Evolutionary conservation across 1,284 basidiomycete genomes (phyloP).

Genomic region (Mycena citricolor): DNA sequence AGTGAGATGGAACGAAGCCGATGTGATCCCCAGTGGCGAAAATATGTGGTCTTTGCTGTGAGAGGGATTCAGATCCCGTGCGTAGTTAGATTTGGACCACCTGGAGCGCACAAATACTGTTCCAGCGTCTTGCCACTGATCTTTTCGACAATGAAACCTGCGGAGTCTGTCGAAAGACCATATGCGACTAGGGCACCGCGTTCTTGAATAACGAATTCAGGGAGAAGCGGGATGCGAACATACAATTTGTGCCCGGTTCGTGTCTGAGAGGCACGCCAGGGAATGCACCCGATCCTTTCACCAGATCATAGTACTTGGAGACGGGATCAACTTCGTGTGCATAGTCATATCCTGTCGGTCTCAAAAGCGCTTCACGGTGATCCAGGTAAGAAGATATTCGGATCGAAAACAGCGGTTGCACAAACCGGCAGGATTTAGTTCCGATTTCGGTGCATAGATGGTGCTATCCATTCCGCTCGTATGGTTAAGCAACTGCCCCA

Average conservation of each 20-base stretch:
- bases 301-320: too few relatives aligned
- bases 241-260: slow-evolving; percentile 16
- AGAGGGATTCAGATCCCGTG: neutral
- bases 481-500: slow-evolving; percentile 27
- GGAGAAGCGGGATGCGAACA: neutral
- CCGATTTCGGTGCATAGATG: slow-evolving; percentile 13
- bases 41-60: slow-evolving; percentile 16
- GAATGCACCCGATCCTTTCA: too few relatives aligned
- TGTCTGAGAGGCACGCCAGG: slow-evolving; percentile 7
- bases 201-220: neutral
- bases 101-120: slow-evolving; percentile 13
- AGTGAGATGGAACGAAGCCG: slow-evolving; percentile 10
- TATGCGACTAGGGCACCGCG: slow-evolving; percentile 8
- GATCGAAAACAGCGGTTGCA: neutral
- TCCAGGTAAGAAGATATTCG: too few relatives aligned
- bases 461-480: slow-evolving; percentile 24
- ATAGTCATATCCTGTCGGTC: too few relatives aligned
- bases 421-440: neutral
- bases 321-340: too few relatives aligned
- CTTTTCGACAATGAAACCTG: slow-evolving; percentile 16
- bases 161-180: slow-evolving; percentile 13
- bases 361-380: too few relatives aligned
- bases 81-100: too few relatives aligned
- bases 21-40: slow-evolving; percentile 10
- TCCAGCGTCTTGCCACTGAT: slow-evolving; percentile 14